Base-by-base conservation (phyloP, 1,139 yeast species). In the Protomyces lactucae-debilis region DNA sequence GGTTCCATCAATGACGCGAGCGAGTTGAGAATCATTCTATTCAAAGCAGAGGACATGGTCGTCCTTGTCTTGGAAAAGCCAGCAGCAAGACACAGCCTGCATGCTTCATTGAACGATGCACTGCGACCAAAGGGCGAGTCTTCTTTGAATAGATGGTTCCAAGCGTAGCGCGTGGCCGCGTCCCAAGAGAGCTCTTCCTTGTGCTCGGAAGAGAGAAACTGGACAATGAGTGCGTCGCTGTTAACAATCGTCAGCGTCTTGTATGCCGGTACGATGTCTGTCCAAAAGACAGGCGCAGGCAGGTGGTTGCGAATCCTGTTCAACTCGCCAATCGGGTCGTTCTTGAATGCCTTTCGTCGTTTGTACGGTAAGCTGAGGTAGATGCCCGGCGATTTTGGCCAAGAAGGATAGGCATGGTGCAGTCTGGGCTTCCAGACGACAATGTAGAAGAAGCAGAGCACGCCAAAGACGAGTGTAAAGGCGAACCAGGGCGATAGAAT, bases 281-380 rank as follows among this genome's bases (percentile, higher is more conserved):
- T 59, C 63, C 63, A 59, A 43, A 59, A 59, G 52, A 59, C 37
- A 32, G 23, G 21, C 9, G 65, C 64, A 28, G 37, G 35, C 2
- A 43, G 16, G 9, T 43, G 23, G 6, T 2, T n/a, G 23, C 48
- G 48, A 1, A 18, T 9, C 48, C 16, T 43, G 48, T n/a, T 21
- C 35, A 64, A 48, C 25, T 59, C 57, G 32, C 18, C 53, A 28
- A 40, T 14, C n/a, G 63, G 65, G 43, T 64, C 23, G 23, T 37
- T 8, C 14, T 16, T 18, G 23, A 64, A 64, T 21, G 40, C 60
- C 35, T 56, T 52, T 46, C 55, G 48, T 16, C 65, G 59, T 46
- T 39, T 48, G 36, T 46, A 57, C n/a, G 65, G 64, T n/a, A 45
- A 46, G 10, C 52, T 32, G 32, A 57, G 43, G 46, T 64, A 57